A percentile compares a stretch with the other conserved stretches of the same genome.
These are phyloP conservation scores for Quercus wislizeni DNA, from an alignment of 306 rosid species.

Conservation along the genomic window DNA sequence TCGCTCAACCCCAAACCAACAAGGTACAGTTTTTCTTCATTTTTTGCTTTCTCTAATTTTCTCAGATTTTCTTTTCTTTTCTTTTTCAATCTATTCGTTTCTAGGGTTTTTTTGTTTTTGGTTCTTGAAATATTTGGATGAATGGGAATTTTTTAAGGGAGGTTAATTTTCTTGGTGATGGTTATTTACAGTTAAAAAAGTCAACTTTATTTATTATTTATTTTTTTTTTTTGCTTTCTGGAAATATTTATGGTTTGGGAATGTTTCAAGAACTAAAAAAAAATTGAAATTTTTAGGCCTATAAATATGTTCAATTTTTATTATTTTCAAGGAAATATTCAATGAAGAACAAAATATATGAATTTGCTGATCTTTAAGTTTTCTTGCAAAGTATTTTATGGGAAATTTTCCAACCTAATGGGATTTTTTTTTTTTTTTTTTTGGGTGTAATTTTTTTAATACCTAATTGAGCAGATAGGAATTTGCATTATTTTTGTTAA, in stretches of 20 bases:
- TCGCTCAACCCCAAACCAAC: slow-evolving; percentile 32
- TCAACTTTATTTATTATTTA: no score
- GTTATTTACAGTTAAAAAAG: neutral
- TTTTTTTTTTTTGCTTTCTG: neutral
- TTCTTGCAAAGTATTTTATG: neutral
- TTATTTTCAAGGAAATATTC: neutral
- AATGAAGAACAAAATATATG: neutral
- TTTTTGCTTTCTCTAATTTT: neutral
- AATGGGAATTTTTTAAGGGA: neutral
- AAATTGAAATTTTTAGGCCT: neutral
- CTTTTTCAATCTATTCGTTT: no score
- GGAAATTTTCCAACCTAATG: neutral
- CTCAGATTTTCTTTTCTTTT: neutral
- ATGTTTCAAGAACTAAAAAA: neutral
- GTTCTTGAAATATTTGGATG: neutral
- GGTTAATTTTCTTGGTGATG: neutral
- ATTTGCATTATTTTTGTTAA: neutral
- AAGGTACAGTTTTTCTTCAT: slow-evolving; percentile 32
- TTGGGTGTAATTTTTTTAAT: no score
- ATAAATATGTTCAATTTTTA: neutral
- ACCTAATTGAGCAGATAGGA: neutral
- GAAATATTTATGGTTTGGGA: neutral
- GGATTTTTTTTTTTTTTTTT: neutral
- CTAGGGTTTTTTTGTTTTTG: neutral
- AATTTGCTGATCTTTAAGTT: neutral